Evolutionary conservation across 495 filamentous ascomycete species (phyloP).

Genomic region (Podospora sp.): DNA sequence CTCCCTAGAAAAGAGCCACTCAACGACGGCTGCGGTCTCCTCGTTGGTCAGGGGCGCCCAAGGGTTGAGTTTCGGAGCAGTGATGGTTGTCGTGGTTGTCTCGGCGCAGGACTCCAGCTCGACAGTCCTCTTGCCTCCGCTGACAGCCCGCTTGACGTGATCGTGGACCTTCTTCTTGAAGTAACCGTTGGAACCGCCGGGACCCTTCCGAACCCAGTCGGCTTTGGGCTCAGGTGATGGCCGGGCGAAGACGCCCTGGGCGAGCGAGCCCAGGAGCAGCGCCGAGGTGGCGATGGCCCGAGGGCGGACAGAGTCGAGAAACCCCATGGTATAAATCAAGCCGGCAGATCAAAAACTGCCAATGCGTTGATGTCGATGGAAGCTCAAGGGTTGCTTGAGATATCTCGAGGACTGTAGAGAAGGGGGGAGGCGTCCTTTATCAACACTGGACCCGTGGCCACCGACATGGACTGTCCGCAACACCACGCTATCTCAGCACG

Average conservation of each 20-base stretch:
- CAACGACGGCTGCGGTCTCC: slow-evolving; percentile 37
- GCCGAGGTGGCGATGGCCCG: slow-evolving; percentile 27
- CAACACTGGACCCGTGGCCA: neutral
- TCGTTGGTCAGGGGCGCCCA: slow-evolving; percentile 37
- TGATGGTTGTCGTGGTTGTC: slow-evolving; percentile 26
- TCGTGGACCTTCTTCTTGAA: slow-evolving; percentile 31
- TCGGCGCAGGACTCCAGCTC: slow-evolving; percentile 26
- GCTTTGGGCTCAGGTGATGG: slow-evolving; percentile 27
- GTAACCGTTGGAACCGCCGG: neutral
- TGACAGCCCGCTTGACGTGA: slow-evolving; percentile 29
- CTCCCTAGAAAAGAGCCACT: slow-evolving; percentile 38
- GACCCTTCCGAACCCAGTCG: slow-evolving; percentile 24
- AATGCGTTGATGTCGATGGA: neutral
- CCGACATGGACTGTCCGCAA: neutral
- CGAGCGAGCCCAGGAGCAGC: slow-evolving; percentile 26
- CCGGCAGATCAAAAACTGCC: neutral
- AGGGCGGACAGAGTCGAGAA: slow-evolving; percentile 30
- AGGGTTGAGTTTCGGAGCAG: slow-evolving; percentile 41
- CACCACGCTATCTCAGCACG: neutral
- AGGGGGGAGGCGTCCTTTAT: neutral
- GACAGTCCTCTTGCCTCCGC: slow-evolving; percentile 18
- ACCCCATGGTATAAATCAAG: slow-evolving; percentile 22
- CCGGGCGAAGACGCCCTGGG: slow-evolving; percentile 27
- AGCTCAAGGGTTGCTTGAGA: neutral
- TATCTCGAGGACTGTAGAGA: neutral